These are phyloP conservation scores for Candida hispaniensis DNA, from an alignment of 805 yeast genomes.

Conservation along the genomic window DNA sequence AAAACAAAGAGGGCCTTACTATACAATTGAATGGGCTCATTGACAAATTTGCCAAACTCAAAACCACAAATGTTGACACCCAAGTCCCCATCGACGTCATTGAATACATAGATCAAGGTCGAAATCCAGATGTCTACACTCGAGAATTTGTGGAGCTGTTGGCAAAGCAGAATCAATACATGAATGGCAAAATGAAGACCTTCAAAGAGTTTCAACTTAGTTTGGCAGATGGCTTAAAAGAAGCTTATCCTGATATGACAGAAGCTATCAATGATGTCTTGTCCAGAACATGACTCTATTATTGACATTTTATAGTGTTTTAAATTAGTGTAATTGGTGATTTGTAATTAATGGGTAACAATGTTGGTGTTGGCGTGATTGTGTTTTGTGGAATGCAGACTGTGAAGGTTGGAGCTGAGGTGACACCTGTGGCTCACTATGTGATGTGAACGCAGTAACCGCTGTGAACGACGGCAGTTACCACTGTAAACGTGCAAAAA, in stretches of 20 bases:
- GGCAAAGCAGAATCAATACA: constrained; percentile 76
- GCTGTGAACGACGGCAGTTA: too few relatives aligned
- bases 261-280: constrained; percentile 42
- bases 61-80: constrained; percentile 21
- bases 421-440: too few relatives aligned
- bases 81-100: constrained; percentile 65
- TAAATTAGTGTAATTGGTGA: too few relatives aligned
- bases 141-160: constrained; percentile 93
- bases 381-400: too few relatives aligned
- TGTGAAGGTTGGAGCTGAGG: too few relatives aligned
- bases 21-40: constrained; percentile 23
- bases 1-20: constrained; percentile 51
- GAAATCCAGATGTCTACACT: constrained; percentile 95
- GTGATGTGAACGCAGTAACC: too few relatives aligned
- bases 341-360: too few relatives aligned
- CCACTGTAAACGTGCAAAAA: too few relatives aligned
- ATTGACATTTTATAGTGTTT: too few relatives aligned
- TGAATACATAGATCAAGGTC: constrained; percentile 86
- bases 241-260: constrained; percentile 70
- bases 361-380: too few relatives aligned
- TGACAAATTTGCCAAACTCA: constrained; percentile 28
- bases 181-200: constrained; percentile 75
- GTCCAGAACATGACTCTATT: too few relatives aligned
- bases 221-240: constrained; percentile 55
- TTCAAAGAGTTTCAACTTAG: constrained; percentile 49